Evolutionary conservation across 176 grass and related monocot species (phyloP).

Genomic region (Phoenix roebelenii): DNA sequence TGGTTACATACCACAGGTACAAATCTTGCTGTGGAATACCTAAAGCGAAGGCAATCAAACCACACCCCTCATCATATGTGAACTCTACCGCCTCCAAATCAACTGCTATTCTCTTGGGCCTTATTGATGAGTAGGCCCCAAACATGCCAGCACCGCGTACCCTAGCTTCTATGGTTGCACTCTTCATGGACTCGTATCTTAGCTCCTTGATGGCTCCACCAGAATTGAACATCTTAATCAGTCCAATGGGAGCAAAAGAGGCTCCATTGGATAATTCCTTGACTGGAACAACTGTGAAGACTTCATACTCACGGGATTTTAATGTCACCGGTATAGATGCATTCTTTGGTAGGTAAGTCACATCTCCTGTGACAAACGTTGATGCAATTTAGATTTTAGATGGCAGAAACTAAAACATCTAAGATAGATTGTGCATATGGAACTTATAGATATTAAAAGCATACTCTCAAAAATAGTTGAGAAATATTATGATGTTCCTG

Average conservation of each 20-base stretch:
- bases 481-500: too few species aligned
- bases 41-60: slow-evolving; percentile 35
- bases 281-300: slow-evolving; percentile 52
- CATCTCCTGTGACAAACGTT: slow-evolving; percentile 27
- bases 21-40: slow-evolving; percentile 31
- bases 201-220: slow-evolving; percentile 49
- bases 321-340: slow-evolving; percentile 48
- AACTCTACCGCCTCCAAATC: slow-evolving; percentile 28
- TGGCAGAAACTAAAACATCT: too few species aligned
- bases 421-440: too few species aligned
- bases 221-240: slow-evolving; percentile 64
- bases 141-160: slow-evolving; percentile 32
- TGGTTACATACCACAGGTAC: slow-evolving; percentile 34
- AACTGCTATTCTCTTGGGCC: slow-evolving; percentile 25
- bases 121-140: slow-evolving; percentile 49
- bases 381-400: neutral
- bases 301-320: slow-evolving; percentile 53
- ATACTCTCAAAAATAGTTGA: too few species aligned
- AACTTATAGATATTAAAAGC: too few species aligned
- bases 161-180: slow-evolving; percentile 16
- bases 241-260: slow-evolving; percentile 56
- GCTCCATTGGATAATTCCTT: slow-evolving; percentile 30
- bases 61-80: slow-evolving; percentile 30
- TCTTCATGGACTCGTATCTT: neutral
- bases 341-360: slow-evolving; percentile 40